A percentile compares a stretch with the other conserved stretches of the same genome.
Evolutionary conservation across 768 basidiomycete species (phyloP).

Genomic region (Hirschioporus abietinus): DNA sequence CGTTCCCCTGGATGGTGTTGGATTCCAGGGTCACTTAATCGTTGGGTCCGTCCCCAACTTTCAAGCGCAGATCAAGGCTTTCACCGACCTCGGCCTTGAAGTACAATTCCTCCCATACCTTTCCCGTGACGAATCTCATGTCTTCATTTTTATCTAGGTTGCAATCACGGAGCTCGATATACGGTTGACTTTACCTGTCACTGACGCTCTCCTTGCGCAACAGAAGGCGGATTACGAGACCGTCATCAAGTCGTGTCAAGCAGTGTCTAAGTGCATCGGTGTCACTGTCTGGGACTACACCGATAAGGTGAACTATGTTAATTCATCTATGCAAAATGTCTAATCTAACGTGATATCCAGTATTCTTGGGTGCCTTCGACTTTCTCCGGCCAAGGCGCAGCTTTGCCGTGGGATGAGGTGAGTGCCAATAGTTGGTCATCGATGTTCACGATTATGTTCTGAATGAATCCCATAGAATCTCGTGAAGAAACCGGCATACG

Average conservation of each 20-base stretch:
- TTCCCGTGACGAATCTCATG: background rate
- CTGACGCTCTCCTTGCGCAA: conserved; percentile 8
- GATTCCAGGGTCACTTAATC: conserved; percentile 56
- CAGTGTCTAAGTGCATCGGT: conserved; percentile 35
- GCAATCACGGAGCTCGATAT: conserved; percentile 15
- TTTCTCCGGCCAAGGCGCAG: conserved; percentile 30
- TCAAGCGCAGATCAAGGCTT: conserved; percentile 42
- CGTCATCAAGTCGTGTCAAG: conserved; percentile 16
- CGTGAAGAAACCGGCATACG: background rate
- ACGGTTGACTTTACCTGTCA: conserved; percentile 10
- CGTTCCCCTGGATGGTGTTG: conserved; percentile 56
- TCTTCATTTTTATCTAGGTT: conserved; percentile 1
- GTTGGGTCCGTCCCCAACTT: conserved; percentile 50
- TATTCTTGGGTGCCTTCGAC: conserved; percentile 36
- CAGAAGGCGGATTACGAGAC: conserved; percentile 12
- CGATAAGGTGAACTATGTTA: conserved; percentile 23
- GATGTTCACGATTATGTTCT: background rate
- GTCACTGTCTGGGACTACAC: conserved; percentile 44
- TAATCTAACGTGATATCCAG: conserved; percentile 6
- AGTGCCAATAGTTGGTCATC: background rate
- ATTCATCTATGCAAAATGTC: background rate
- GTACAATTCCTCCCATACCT: conserved; percentile 12
- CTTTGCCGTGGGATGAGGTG: background rate
- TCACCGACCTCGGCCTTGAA: conserved; percentile 58
- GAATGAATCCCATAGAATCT: background rate